Evolutionary conservation across 2,329 filamentous ascomycete genomes (phyloP).

Genomic region (Xylogone sp.): DNA sequence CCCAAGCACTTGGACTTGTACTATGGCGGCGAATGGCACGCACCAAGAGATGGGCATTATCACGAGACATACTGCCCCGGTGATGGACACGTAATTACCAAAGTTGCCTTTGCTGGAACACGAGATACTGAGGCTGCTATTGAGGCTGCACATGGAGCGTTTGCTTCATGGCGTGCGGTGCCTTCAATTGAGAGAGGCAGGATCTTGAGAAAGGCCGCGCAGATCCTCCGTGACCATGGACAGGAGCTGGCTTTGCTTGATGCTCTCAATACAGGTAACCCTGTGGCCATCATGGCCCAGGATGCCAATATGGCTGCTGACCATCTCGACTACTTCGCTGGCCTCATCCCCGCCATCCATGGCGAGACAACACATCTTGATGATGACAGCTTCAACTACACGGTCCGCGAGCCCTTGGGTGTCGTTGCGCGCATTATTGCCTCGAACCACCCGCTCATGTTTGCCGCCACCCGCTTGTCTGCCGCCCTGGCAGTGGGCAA

Average conservation of each 20-base stretch:
- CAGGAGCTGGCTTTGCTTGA: slow-evolving; percentile 31
- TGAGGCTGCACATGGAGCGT: slow-evolving; percentile 32
- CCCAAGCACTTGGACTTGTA: slow-evolving; percentile 23
- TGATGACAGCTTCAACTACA: slow-evolving; percentile 66
- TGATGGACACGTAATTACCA: not conserved
- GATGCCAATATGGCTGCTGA: slow-evolving; percentile 48
- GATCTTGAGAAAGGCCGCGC: slow-evolving; percentile 30
- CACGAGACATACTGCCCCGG: not conserved
- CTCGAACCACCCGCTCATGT: slow-evolving; percentile 72
- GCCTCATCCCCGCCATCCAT: slow-evolving; percentile 24
- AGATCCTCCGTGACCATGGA: slow-evolving; percentile 24
- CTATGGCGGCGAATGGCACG: not conserved
- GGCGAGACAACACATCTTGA: slow-evolving; percentile 23
- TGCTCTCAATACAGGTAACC: slow-evolving; percentile 31
- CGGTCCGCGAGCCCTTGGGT: slow-evolving; percentile 67
- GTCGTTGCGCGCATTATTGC: slow-evolving; percentile 71
- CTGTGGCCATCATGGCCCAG: slow-evolving; percentile 50
- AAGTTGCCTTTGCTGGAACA: slow-evolving; percentile 32
- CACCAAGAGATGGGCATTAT: not conserved
- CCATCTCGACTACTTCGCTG: slow-evolving; percentile 20
- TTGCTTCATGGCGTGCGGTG: slow-evolving; percentile 34
- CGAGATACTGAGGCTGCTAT: slow-evolving; percentile 33
- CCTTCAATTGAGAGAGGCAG: slow-evolving; percentile 26
- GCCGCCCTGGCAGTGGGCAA: slow-evolving; percentile 58
- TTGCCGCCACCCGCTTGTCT: slow-evolving; percentile 71